Conservation (phyloP, 495 filamentous ascomycete species). For the Penicillium lividum region DNA sequence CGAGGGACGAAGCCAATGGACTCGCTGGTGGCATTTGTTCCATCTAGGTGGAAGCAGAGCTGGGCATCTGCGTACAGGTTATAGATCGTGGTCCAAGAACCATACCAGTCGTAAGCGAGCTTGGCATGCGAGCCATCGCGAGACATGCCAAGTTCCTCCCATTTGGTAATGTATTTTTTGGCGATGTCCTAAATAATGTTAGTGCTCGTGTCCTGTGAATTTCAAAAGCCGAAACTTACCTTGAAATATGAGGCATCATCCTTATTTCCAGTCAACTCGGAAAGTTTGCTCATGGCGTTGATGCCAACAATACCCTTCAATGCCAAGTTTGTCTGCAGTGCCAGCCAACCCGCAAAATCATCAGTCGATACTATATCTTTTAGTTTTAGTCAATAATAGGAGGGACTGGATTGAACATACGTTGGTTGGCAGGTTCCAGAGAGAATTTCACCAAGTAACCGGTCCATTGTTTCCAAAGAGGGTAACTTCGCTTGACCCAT, state of each 20-base stretch:
- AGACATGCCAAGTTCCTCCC: conserved; percentile 79
- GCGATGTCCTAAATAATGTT: conserved; percentile 57
- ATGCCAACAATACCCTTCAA: conserved; percentile 95
- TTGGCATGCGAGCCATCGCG: conserved; percentile 84
- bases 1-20: conserved; percentile 62
- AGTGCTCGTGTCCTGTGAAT: not conserved
- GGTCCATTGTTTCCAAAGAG: conserved; percentile 91
- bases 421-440: conserved; percentile 81
- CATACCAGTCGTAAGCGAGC: conserved; percentile 91
- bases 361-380: conserved; percentile 68
- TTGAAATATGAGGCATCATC: conserved; percentile 68
- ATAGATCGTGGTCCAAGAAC: conserved; percentile 94
- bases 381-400: not conserved
- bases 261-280: conserved; percentile 65
- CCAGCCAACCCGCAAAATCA: conserved; percentile 92
- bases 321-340: conserved; percentile 90
- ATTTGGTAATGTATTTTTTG: conserved; percentile 75
- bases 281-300: conserved; percentile 86
- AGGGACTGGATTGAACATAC: conserved; percentile 35
- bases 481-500: conserved; percentile 68
- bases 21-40: conserved; percentile 27
- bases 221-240: conserved; percentile 27
- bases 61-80: conserved; percentile 84
- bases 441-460: conserved; percentile 86
- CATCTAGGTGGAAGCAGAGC: conserved; percentile 75